Evolutionary conservation across 345 rosid species (phyloP), one percentile per base, ranked within the genome.

Genomic region (Laguncularia racemosa): DNA sequence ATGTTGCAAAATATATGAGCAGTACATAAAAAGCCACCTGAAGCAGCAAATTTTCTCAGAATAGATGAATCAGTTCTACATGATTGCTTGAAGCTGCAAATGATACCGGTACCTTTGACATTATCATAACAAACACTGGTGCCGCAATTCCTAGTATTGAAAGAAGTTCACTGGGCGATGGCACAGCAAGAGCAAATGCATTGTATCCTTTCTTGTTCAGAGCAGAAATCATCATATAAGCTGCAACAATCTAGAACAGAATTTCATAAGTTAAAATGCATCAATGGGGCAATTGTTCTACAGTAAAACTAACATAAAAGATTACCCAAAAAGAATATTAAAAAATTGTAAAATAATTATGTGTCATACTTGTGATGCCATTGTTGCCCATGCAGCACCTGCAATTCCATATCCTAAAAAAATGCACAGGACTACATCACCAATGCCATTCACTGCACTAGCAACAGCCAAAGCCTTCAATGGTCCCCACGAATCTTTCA

Each of bases 371-470:
- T 93, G 99, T 23, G 99, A 89, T 43, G 73, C 88, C 95, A 86
- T 89, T n/a, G 96, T 82, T 57, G 97, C 91, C 96, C 97, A 89
- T 21, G 99, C 97, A 20, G 96, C 99, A 58, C 99, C 99, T 52
- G 88, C 89, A 56, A 89, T 86, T 49, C 97, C 97, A 40, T 77
- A 85, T 53, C 91, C 91, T 65, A 89, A 71, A 60, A 84, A 71
- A 53, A 69, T 77, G 80, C 99, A 89, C 13, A 89, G 79, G 62
- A 85, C 71, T 18, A 89, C 63, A 70, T 83, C 91, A 64, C 96
- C 99, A 59, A 83, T 55, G 57, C 76, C 85, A 54, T 93, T 93
- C 58, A 93, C 69, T 38, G 76, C 74, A 68, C 85, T 85, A 55
- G 97, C 84, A 64, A 79, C 82, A 13, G 78, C 85, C 68, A 89